Base-by-base conservation (phyloP, 1,284 basidiomycete species). In the Pulchroboletus neoregius region DNA sequence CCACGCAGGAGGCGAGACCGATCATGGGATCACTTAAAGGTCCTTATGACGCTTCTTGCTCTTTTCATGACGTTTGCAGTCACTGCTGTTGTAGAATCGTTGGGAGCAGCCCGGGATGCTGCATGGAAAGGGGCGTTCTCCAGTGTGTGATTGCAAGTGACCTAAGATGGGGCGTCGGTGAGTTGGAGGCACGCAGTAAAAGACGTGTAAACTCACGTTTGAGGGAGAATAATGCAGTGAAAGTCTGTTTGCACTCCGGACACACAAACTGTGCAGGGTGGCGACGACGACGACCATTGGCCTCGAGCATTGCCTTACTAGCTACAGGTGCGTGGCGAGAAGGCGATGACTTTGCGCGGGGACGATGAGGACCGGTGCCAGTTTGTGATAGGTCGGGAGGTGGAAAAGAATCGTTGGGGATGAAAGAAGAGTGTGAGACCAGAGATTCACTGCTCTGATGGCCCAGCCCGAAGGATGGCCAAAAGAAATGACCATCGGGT, bases 41-140 rank as follows among this genome's bases (percentile, higher is more conserved):
- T 56, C 51, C 38, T 60, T 64, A 23, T 63, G 62, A 46, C 62
- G 62, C 31, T 63, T 63, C 55, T 5, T 54, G 57, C 65, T 68
- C 46, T 49, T 66, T 48, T 65, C 63, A 11, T 65, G 63, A 34
- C 63, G 65, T 36, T 65, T 68, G 41, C 63, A 67, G 22, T 65
- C 63, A 6, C 63, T 68, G 31, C 49, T 63, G 46, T 68, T 65
- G 48, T 32, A 66, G 41, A 65, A 65, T n/a, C 50, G 53, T 35
- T 65, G 66, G 0, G 0, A 11, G 42, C 63, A 65, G 2, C 63
- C 66, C 4, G 50, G 35, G 20, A 67, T 39, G 2, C 33, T 6
- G 50, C 63, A 65, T 2, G 1, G 13, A 48, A 52, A 68, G 2
- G 58, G 67, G 2, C 56, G 56, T 20, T 58, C 49, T 13, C 66